Evolutionary conservation across 1,284 basidiomycete genomes (phyloP).

Genomic region (Ustilago bromivora): DNA sequence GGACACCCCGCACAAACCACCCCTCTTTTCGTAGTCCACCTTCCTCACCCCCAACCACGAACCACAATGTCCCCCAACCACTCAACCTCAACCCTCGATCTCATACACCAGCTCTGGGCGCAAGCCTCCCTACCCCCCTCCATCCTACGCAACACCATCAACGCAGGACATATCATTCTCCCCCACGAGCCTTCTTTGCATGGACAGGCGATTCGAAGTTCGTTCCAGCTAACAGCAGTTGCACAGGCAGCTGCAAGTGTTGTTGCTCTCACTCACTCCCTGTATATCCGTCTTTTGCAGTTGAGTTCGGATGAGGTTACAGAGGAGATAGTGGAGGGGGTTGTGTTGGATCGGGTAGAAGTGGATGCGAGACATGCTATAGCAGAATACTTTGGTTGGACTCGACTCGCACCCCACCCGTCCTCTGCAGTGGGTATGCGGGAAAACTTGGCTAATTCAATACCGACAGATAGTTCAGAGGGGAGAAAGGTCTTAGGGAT

Average conservation of each 20-base stretch:
- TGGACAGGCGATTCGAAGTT: constrained; percentile 20
- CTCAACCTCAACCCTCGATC: background rate
- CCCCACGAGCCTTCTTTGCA: constrained; percentile 10
- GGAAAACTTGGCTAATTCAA: constrained; percentile 9
- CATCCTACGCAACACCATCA: constrained; percentile 23
- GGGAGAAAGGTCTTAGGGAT: constrained; percentile 13
- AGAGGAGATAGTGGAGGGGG: background rate
- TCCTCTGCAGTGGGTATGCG: background rate
- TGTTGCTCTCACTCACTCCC: constrained; percentile 4
- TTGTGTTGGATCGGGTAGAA: constrained; percentile 15
- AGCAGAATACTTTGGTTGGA: constrained; percentile 29
- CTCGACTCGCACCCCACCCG: background rate
- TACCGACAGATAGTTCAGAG: background rate
- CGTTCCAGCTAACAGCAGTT: constrained; percentile 32
- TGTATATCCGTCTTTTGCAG: background rate
- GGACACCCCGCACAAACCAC: no score
- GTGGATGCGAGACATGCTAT: constrained; percentile 36
- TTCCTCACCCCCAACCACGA: no score
- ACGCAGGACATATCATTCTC: constrained; percentile 7
- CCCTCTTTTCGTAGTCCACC: no score
- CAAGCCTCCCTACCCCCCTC: constrained; percentile 5
- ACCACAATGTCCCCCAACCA: no score
- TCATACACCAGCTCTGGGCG: constrained; percentile 28
- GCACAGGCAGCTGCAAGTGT: constrained; percentile 29
- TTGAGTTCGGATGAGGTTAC: no score